A percentile compares a stretch with the other conserved stretches of the same genome.
phyloP scores from a whole-genome alignment of 495 filamentous ascomycete genomes.

The Venustampulla echinocandica region DNA sequence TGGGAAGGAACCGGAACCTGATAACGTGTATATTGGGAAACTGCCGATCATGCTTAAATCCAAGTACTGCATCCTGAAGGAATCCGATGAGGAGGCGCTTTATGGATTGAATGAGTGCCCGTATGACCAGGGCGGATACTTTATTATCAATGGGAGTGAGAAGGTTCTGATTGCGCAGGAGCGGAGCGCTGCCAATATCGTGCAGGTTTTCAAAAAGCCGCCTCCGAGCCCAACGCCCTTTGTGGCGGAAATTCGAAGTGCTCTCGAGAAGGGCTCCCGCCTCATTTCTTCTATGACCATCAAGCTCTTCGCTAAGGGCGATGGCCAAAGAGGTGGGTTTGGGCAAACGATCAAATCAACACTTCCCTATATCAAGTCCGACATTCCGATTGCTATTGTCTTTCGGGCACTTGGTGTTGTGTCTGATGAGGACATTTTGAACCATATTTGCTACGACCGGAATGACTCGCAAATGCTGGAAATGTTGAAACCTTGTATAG shows the following conservation, averaged over 20 bases:
- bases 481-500: slow-evolving; percentile 91
- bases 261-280: slow-evolving; percentile 89
- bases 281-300: slow-evolving; percentile 85
- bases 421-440: slow-evolving; percentile 95
- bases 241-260: slow-evolving; percentile 90
- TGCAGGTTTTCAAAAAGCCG: slow-evolving; percentile 97
- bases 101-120: slow-evolving; percentile 91
- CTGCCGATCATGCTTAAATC: slow-evolving; percentile 97
- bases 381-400: slow-evolving; percentile 87
- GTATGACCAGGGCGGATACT: slow-evolving; percentile 96
- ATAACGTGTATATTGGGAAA: slow-evolving; percentile 59
- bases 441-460: slow-evolving; percentile 92
- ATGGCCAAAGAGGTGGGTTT: slow-evolving; percentile 64
- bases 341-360: slow-evolving; percentile 83
- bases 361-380: slow-evolving; percentile 85
- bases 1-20: slow-evolving; percentile 36
- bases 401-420: slow-evolving; percentile 94
- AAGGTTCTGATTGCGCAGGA: slow-evolving; percentile 99
- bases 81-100: slow-evolving; percentile 68
- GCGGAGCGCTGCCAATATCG: slow-evolving; percentile 92
- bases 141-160: slow-evolving; percentile 98
- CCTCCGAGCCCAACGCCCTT: slow-evolving; percentile 79
- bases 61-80: slow-evolving; percentile 79
- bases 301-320: slow-evolving; percentile 78
- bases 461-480: slow-evolving; percentile 96